phyloP scores from a whole-genome alignment of 1,284 basidiomycete species.

The Stygiomarasmius scandens region DNA sequence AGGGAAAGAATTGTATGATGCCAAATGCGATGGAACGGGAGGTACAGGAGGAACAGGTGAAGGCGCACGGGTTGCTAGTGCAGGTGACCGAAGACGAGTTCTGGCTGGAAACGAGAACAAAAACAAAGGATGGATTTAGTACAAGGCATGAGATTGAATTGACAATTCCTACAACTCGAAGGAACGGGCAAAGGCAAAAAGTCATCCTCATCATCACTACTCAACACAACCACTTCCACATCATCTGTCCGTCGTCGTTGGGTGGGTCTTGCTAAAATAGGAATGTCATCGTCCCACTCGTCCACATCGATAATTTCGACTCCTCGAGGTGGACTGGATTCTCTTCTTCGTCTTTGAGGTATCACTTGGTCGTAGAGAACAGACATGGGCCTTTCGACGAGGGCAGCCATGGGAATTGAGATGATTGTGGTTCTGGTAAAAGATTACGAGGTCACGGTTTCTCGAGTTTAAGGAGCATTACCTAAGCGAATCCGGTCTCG shows the following conservation, averaged over 20 bases:
- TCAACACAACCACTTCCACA: neutral
- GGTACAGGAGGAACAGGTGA: slow-evolving; percentile 15
- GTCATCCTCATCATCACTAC: slow-evolving; percentile 14
- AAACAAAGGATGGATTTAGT: neutral
- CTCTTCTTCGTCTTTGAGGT: slow-evolving; percentile 19
- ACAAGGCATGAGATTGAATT: neutral
- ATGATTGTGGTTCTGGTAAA: neutral
- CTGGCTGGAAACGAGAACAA: neutral
- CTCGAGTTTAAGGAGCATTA: too few relatives aligned
- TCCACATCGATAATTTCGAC: slow-evolving; percentile 26
- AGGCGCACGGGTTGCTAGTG: neutral
- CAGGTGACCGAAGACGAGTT: slow-evolving; percentile 1
- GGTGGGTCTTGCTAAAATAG: slow-evolving; percentile 21
- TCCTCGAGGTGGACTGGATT: slow-evolving; percentile 21
- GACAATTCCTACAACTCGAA: neutral
- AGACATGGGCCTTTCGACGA: slow-evolving; percentile 16
- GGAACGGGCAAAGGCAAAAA: neutral
- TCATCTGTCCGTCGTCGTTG: neutral
- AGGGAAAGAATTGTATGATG: slow-evolving; percentile 10
- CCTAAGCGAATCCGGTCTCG: too few relatives aligned
- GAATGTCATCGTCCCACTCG: slow-evolving; percentile 33
- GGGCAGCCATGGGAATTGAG: slow-evolving; percentile 15
- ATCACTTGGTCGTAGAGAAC: slow-evolving; percentile 18
- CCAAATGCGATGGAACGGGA: slow-evolving; percentile 1
- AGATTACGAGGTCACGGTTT: neutral